Evolutionary conservation across 306 rosid species (phyloP).

Genomic region (Vigna mungo): DNA sequence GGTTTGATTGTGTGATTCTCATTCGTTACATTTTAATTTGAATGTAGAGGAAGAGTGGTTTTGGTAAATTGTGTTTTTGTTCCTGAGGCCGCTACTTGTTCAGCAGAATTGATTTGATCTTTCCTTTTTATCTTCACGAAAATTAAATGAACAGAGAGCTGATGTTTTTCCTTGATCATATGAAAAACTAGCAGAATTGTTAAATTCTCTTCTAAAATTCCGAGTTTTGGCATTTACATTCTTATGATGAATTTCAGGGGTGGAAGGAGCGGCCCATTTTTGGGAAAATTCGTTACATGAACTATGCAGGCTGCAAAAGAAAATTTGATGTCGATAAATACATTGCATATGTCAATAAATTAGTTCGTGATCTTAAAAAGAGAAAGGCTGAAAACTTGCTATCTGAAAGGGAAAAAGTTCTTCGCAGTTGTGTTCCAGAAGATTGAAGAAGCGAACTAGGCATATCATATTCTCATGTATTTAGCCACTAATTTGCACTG

Average conservation of each 20-base stretch:
- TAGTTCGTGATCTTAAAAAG: slow-evolving; percentile 67
- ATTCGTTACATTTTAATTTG: slow-evolving; percentile 14
- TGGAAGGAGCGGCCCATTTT: slow-evolving; percentile 85
- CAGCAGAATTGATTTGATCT: background rate
- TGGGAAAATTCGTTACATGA: slow-evolving; percentile 96
- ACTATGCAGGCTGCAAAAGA: slow-evolving; percentile 92
- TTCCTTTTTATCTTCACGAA: slow-evolving; percentile 6
- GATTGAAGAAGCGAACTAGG: slow-evolving; percentile 29
- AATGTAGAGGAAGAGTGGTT: slow-evolving; percentile 3
- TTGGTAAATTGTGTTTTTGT: background rate
- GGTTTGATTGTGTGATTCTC: slow-evolving; percentile 53
- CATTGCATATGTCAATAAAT: slow-evolving; percentile 61
- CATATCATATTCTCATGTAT: slow-evolving; percentile 35
- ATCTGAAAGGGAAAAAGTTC: slow-evolving; percentile 58
- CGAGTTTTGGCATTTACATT: background rate
- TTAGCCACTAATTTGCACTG: background rate
- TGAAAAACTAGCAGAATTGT: background rate
- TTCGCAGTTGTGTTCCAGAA: slow-evolving; percentile 27
- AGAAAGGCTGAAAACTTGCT: slow-evolving; percentile 62
- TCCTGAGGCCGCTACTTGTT: background rate
- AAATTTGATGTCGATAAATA: slow-evolving; percentile 88
- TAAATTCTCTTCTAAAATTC: slow-evolving; percentile 1
- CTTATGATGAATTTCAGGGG: slow-evolving; percentile 61
- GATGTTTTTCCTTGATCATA: background rate
- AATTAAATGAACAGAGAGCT: slow-evolving; percentile 16